These are phyloP conservation scores for Cercospora zeae-maydis DNA, from an alignment of 2,329 filamentous ascomycete species.

Conservation along the genomic window DNA sequence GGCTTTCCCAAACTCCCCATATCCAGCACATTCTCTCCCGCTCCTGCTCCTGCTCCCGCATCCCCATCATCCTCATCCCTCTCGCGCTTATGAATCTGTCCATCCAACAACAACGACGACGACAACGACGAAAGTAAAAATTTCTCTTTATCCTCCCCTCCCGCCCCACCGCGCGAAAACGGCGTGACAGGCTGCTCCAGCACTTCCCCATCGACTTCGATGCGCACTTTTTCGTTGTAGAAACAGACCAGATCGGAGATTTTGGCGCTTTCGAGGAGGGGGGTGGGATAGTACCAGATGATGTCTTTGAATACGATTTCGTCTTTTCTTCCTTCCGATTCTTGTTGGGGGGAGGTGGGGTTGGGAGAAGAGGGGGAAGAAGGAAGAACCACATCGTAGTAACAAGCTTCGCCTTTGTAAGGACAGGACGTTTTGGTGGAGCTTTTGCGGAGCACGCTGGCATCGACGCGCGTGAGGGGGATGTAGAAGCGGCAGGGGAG, in stretches of 20 bases:
- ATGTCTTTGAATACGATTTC: constrained; percentile 49
- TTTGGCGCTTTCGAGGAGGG: constrained; percentile 54
- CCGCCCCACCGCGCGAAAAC: constrained; percentile 18
- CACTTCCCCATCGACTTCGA: constrained; percentile 49
- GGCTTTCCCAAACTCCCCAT: constrained; percentile 5
- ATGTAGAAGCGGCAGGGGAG: constrained; percentile 60
- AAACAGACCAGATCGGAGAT: constrained; percentile 57
- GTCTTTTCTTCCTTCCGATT: constrained; percentile 31
- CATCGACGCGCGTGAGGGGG: constrained; percentile 51
- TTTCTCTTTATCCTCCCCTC: not conserved
- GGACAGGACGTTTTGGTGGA: constrained; percentile 57
- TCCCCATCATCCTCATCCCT: not conserved
- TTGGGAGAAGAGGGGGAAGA: not conserved
- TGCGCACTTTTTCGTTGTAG: constrained; percentile 66
- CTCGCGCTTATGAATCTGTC: not conserved
- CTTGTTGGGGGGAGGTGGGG: not conserved
- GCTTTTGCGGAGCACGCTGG: constrained; percentile 48
- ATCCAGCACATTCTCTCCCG: not conserved
- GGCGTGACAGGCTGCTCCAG: constrained; percentile 33
- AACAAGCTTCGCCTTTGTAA: constrained; percentile 64
- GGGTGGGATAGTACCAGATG: constrained; percentile 61
- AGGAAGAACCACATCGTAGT: constrained; percentile 50
- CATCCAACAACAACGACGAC: not conserved
- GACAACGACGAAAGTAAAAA: no score
- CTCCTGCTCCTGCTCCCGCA: not conserved